Evolutionary conservation across 2,329 filamentous ascomycete genomes (phyloP).

Genomic region (Cercospora sp.): DNA sequence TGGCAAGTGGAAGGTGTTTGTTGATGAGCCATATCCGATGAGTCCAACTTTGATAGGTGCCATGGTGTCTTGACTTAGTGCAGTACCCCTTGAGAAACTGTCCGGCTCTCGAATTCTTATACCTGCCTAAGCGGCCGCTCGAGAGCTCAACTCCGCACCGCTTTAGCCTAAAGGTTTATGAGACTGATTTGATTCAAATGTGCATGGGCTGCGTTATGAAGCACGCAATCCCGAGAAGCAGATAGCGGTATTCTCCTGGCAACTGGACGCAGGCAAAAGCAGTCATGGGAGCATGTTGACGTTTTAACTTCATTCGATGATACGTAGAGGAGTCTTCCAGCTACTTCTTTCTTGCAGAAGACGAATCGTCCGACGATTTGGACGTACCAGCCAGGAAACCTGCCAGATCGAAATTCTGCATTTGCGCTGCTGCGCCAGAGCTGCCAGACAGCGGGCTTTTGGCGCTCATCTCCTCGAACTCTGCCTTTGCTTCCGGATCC

Average conservation of each 20-base stretch:
- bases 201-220: neutral
- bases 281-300: neutral
- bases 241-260: neutral
- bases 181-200: neutral
- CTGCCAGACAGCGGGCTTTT: slow-evolving; percentile 59
- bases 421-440: slow-evolving; percentile 50
- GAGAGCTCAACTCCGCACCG: slow-evolving; percentile 9
- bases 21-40: slow-evolving; percentile 53
- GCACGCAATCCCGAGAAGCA: neutral
- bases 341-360: slow-evolving; percentile 26
- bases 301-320: neutral
- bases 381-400: slow-evolving; percentile 65
- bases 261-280: neutral
- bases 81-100: neutral
- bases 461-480: slow-evolving; percentile 89
- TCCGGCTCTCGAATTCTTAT: neutral
- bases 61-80: slow-evolving; percentile 16
- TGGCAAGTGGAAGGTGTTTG: slow-evolving; percentile 54
- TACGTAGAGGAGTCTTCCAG: neutral
- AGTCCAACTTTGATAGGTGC: slow-evolving; percentile 51
- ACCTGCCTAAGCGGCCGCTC: slow-evolving; percentile 9
- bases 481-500: slow-evolving; percentile 92
- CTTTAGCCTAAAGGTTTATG: slow-evolving; percentile 17
- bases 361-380: slow-evolving; percentile 22
- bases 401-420: slow-evolving; percentile 67